These are phyloP conservation scores for Cladobotryum mycophilum DNA, from an alignment of 2,329 filamentous ascomycete species.

Conservation along the genomic window DNA sequence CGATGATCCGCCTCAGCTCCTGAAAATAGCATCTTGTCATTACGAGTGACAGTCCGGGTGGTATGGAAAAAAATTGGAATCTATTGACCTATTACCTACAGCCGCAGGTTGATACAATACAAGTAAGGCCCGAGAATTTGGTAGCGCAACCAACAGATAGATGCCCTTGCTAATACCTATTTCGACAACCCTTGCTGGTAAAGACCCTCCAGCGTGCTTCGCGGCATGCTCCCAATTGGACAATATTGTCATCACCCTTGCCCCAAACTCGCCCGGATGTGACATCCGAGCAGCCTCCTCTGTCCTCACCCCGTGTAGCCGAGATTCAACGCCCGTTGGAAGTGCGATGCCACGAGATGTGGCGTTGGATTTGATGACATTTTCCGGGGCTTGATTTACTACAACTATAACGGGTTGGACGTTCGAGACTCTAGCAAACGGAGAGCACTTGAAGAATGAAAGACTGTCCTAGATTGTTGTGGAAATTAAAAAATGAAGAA, in stretches of 20 bases:
- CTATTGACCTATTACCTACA: neutral
- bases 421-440: too few species aligned
- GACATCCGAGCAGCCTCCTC: neutral
- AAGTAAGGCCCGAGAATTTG: slow-evolving; percentile 3
- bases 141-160: neutral
- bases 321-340: neutral
- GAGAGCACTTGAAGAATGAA: too few species aligned
- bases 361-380: neutral
- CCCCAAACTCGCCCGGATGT: slow-evolving; percentile 3
- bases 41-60: too few species aligned
- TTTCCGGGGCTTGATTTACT: too few species aligned
- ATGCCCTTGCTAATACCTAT: neutral
- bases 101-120: neutral
- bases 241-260: neutral
- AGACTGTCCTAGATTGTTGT: too few species aligned
- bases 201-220: neutral
- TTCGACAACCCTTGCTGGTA: neutral
- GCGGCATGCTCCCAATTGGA: slow-evolving; percentile 5
- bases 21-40: too few species aligned
- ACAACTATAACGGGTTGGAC: too few species aligned
- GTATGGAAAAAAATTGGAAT: too few species aligned
- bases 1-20: too few species aligned
- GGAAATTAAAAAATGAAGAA: too few species aligned
- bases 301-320: neutral
- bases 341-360: slow-evolving; percentile 1